phyloP scores from a whole-genome alignment of 345 rosid genomes.

The Aegle marmelos region DNA sequence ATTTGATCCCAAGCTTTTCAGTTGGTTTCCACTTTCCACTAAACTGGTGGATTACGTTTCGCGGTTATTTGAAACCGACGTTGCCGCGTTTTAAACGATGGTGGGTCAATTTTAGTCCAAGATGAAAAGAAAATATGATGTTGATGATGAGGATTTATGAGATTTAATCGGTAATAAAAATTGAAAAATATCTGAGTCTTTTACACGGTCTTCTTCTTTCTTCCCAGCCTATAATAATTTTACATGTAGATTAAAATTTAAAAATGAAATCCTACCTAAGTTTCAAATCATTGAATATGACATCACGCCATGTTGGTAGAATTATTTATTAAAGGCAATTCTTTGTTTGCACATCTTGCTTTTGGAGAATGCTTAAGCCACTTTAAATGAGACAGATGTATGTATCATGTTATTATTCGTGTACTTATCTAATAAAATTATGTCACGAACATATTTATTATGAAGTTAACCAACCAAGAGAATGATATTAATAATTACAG shows the following conservation, averaged over 20 bases:
- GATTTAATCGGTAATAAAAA: not conserved
- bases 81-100: not conserved
- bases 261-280: not conserved
- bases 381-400: too few species aligned
- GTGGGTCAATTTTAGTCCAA: not conserved
- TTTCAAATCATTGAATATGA: not conserved
- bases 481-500: too few species aligned
- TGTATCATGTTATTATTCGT: not conserved
- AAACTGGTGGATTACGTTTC: not conserved
- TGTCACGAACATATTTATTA: too few species aligned
- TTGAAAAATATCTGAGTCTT: not conserved
- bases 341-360: too few species aligned
- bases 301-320: not conserved
- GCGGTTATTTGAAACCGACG: slow-evolving; percentile 18
- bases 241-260: not conserved
- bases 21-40: not conserved
- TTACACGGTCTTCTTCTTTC: not conserved
- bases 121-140: not conserved
- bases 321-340: not conserved
- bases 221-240: not conserved
- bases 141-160: not conserved
- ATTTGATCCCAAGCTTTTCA: not conserved
- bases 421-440: too few species aligned
- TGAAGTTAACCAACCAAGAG: too few species aligned
- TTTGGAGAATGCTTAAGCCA: too few species aligned